These are phyloP conservation scores for Melampsora americana DNA, from an alignment of 1,284 basidiomycete genomes.

Conservation along the genomic window DNA sequence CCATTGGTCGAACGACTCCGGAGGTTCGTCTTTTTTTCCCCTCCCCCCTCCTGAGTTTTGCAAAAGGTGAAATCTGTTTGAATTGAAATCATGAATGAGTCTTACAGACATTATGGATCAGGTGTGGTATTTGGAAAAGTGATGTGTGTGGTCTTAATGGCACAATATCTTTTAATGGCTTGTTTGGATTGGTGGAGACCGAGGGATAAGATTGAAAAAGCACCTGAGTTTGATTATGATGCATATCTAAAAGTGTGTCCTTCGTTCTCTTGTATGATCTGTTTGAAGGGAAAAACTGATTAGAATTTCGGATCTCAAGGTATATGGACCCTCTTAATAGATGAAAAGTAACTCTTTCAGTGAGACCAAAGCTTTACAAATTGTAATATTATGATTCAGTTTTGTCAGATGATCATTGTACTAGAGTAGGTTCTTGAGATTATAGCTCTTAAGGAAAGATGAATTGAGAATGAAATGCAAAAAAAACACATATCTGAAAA, in stretches of 20 bases:
- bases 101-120: constrained; percentile 37
- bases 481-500: too few species aligned
- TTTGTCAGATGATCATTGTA: too few species aligned
- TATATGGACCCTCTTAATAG: neutral
- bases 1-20: constrained; percentile 69
- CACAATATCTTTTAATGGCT: constrained; percentile 39
- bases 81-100: neutral
- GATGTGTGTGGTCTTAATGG: constrained; percentile 42
- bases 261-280: neutral
- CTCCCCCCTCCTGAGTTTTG: too few species aligned
- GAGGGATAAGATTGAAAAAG: constrained; percentile 26
- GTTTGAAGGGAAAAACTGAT: too few species aligned
- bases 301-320: neutral
- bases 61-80: neutral
- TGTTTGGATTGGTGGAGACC: constrained; percentile 42
- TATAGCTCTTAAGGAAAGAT: too few species aligned
- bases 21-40: constrained; percentile 61
- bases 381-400: constrained; percentile 1
- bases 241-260: constrained; percentile 27
- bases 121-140: constrained; percentile 41
- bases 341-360: neutral
- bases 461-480: too few species aligned
- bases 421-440: too few species aligned
- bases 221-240: constrained; percentile 39
- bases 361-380: neutral